Percentiles rank a stretch among this genome's conserved stretches.
phyloP scores from a whole-genome alignment of 2,329 filamentous ascomycete species.

The Pseudocercospora cruenta region DNA sequence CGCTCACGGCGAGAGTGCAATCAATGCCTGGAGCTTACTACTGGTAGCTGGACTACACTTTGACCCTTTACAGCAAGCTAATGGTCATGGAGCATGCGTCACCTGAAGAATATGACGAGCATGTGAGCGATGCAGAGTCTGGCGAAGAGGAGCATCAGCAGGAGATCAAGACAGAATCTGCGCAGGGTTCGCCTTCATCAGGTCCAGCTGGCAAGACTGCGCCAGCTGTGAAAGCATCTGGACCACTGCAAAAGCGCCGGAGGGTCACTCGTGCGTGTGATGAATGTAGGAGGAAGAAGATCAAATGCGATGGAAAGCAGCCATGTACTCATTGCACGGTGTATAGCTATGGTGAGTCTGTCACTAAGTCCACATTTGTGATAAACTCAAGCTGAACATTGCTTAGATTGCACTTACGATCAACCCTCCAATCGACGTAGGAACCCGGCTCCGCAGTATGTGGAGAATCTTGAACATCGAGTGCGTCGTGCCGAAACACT shows the following conservation, averaged over 20 bases:
- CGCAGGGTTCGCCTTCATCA: constrained; percentile 31
- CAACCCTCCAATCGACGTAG: constrained; percentile 89
- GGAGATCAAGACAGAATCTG: constrained; percentile 36
- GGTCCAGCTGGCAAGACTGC: constrained; percentile 24
- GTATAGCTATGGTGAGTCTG: constrained; percentile 86
- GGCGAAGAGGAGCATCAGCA: constrained; percentile 33
- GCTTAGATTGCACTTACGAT: constrained; percentile 89
- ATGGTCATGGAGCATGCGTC: constrained; percentile 37
- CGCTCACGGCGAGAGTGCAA: not conserved
- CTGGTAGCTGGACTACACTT: constrained; percentile 6
- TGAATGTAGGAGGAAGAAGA: constrained; percentile 74
- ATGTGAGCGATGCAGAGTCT: constrained; percentile 36
- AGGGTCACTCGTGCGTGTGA: constrained; percentile 90
- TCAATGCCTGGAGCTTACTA: not conserved
- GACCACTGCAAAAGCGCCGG: constrained; percentile 64
- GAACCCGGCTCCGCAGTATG: constrained; percentile 90
- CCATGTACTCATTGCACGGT: constrained; percentile 87
- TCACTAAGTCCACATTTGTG: not conserved
- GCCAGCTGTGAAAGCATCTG: constrained; percentile 28
- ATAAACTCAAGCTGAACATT: constrained; percentile 4
- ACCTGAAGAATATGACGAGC: constrained; percentile 39
- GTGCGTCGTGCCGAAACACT: constrained; percentile 81
- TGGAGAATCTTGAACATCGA: constrained; percentile 82
- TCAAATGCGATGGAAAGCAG: constrained; percentile 60
- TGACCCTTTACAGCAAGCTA: not conserved